Evolutionary conservation across 2,329 filamentous ascomycete species (phyloP).

Genomic region (Lasiodiplodia sp.): DNA sequence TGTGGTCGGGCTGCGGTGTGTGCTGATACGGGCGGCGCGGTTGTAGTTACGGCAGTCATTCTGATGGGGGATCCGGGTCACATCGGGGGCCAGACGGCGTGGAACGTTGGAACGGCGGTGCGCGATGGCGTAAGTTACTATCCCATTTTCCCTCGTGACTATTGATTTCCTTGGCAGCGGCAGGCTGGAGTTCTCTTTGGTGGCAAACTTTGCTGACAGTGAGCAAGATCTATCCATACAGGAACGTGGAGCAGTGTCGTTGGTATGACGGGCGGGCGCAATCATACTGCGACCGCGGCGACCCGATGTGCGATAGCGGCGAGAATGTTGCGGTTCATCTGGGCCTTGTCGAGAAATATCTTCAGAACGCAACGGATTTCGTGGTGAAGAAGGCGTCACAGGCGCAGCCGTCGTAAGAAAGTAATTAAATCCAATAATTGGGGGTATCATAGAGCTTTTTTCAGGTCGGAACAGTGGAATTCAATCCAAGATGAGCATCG

Average conservation of each 20-base stretch:
- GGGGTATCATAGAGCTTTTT: conserved; percentile 5
- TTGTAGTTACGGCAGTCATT: not conserved
- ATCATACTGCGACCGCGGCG: conserved; percentile 2
- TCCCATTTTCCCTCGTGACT: not conserved
- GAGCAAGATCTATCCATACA: not conserved
- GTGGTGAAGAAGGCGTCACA: not conserved
- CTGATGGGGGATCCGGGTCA: conserved; percentile 9
- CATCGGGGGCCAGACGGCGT: not conserved
- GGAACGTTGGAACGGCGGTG: not conserved
- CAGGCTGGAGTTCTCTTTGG: not conserved
- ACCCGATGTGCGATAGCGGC: conserved; percentile 1
- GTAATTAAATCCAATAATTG: not conserved
- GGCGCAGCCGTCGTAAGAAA: not conserved
- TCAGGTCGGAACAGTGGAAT: conserved; percentile 6
- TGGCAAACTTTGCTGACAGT: not conserved
- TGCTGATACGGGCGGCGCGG: not conserved
- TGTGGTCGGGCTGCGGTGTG: not conserved
- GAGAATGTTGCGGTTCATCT: not conserved
- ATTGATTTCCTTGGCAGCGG: not conserved
- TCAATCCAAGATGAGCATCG: not conserved
- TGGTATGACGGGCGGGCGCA: not conserved
- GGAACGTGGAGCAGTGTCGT: conserved; percentile 3
- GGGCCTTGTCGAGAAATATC: not conserved
- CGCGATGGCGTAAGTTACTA: not conserved
- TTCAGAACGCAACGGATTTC: conserved; percentile 7